These are phyloP conservation scores for Fragaria nilgerrensis DNA, from an alignment of 306 rosid species.

Conservation along the genomic window DNA sequence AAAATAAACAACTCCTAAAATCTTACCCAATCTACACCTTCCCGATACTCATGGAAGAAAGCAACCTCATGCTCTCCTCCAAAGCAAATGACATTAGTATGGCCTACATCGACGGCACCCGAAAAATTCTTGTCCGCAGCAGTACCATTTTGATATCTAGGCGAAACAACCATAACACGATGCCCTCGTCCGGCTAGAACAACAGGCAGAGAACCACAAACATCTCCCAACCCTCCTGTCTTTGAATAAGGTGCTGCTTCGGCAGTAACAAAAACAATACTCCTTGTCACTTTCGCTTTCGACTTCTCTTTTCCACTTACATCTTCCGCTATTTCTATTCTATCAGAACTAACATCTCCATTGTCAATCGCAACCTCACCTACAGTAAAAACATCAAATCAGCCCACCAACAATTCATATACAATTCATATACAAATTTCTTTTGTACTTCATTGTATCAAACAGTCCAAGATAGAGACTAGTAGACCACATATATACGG, in stretches of 20 bases:
- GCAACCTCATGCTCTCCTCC: slow-evolving; percentile 68
- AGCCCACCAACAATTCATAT: background rate
- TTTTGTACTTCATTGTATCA: background rate
- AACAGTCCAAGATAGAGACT: background rate
- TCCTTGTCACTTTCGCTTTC: slow-evolving; percentile 32
- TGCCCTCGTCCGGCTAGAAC: slow-evolving; percentile 79
- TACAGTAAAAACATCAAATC: slow-evolving; percentile 6
- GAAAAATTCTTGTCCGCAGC: slow-evolving; percentile 51
- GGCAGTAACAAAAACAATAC: slow-evolving; percentile 64
- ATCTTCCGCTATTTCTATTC: slow-evolving; percentile 21
- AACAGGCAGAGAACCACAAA: slow-evolving; percentile 86
- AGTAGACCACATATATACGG: background rate
- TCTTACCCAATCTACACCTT: slow-evolving; percentile 88
- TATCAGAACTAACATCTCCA: slow-evolving; percentile 3
- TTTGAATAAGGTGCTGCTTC: slow-evolving; percentile 91
- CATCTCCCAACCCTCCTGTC: slow-evolving; percentile 93
- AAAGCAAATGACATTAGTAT: slow-evolving; percentile 45
- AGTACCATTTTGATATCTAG: slow-evolving; percentile 61
- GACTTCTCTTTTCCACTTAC: slow-evolving; percentile 31
- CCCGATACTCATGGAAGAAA: slow-evolving; percentile 67
- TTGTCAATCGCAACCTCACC: slow-evolving; percentile 29
- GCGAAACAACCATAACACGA: slow-evolving; percentile 89
- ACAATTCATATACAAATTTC: background rate
- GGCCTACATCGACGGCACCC: slow-evolving; percentile 39
- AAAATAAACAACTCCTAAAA: background rate